A percentile compares a stretch with the other conserved stretches of the same genome.
Evolutionary conservation across 2,329 filamentous ascomycete genomes (phyloP).

Genomic region (Pseudogymnoascus sp.): DNA sequence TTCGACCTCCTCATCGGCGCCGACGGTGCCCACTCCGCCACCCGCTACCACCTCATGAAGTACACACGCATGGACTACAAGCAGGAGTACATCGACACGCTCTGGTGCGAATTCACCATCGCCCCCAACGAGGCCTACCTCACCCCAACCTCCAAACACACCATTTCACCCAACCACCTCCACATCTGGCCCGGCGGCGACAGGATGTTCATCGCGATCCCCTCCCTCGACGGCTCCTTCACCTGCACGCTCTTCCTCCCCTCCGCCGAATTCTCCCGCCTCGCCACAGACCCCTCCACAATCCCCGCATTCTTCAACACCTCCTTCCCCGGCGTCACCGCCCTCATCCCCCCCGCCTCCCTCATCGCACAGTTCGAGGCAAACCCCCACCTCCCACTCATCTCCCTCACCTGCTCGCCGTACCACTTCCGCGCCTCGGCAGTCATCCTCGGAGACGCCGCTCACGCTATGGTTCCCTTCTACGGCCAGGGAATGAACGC

Average conservation of each 20-base stretch:
- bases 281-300: slow-evolving; percentile 53
- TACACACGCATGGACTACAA: slow-evolving; percentile 81
- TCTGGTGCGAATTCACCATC: slow-evolving; percentile 96
- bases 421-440: slow-evolving; percentile 71
- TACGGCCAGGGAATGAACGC: slow-evolving; percentile 98
- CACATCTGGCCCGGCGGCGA: slow-evolving; percentile 95
- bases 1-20: slow-evolving; percentile 93
- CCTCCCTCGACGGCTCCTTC: slow-evolving; percentile 76
- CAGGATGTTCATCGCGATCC: slow-evolving; percentile 98
- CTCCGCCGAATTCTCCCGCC: slow-evolving; percentile 53
- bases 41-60: slow-evolving; percentile 94
- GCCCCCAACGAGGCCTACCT: slow-evolving; percentile 34
- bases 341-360: slow-evolving; percentile 56
- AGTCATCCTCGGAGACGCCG: slow-evolving; percentile 86
- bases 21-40: slow-evolving; percentile 87
- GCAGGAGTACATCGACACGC: slow-evolving; percentile 89
- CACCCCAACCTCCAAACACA: slow-evolving; percentile 44
- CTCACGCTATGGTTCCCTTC: slow-evolving; percentile 97
- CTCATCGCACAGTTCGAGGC: slow-evolving; percentile 65
- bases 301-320: slow-evolving; percentile 67
- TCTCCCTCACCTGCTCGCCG: slow-evolving; percentile 85
- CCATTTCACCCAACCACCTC: slow-evolving; percentile 82
- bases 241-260: slow-evolving; percentile 92
- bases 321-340: slow-evolving; percentile 79
- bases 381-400: slow-evolving; percentile 86